Evolutionary conservation across 2,329 filamentous ascomycete genomes (phyloP), one percentile per base, ranked within the genome.

Genomic region (Lithohypha guttulata): DNA sequence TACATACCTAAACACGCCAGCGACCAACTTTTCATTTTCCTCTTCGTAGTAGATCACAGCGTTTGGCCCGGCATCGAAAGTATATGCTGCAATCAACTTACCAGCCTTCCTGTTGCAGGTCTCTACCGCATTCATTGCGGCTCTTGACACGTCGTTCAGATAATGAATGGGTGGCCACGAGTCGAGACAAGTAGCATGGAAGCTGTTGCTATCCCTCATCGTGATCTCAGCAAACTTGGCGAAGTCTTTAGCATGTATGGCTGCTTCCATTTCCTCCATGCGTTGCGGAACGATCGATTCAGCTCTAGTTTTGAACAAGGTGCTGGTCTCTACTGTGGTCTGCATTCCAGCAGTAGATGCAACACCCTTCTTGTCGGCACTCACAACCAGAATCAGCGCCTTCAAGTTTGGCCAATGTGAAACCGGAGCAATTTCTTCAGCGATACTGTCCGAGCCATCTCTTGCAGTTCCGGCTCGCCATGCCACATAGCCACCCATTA

Each of bases 91-190:
- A 13, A 96, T 73, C 0, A 75, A 79, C 64, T 77, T 80, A 39
- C 84, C 86, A 3, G 82, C 84, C 17, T 73, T 71, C 39, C 71
- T 70, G 57, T 98, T 98, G 65, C 96, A 84, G 51, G 79, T 73
- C 66, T 98, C 86, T 20, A 95, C 87, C 11, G 85, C 78, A 37
- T 84, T 74, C 44, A 98, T 84, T 4, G 89, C 86, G 1, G 89
- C 85, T 25, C 82, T 71, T 14, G 81, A 89, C 11, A 89, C 79
- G 58, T 98, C 91, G 64, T 95, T 98, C 71, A 98, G 79, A 70
- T 98, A 98, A 64, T 94, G 95, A 58, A 98, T 98, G 13, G 93
- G 91, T 30, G 93, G 91, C 64, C 85, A 86, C 2, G 91, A 96
- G 59, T 98, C 91, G 52, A 93, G 69, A 60, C 91, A 96, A 42